Evolutionary conservation across 176 grass and related monocot genomes (phyloP).

Genomic region (Lolium rigidum): DNA sequence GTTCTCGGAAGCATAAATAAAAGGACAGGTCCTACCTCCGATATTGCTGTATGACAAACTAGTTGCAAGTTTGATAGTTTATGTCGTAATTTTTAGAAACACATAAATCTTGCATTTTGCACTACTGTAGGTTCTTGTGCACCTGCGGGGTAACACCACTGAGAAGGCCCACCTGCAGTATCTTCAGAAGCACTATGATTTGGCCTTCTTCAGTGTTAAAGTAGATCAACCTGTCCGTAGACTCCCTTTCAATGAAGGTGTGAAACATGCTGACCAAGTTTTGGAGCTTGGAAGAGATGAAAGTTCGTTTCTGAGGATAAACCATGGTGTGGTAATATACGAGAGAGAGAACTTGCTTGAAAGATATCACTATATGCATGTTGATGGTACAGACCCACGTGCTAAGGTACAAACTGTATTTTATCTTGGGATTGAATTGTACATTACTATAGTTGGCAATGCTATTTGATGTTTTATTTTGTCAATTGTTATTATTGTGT

Average conservation of each 20-base stretch:
- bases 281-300: conserved; percentile 3
- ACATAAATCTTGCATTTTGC: neutral
- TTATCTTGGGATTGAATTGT: neutral
- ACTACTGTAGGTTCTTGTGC: conserved; percentile 11
- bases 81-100: neutral
- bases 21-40: neutral
- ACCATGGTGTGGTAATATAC: neutral
- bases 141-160: neutral
- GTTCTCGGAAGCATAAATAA: neutral
- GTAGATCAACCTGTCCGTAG: neutral
- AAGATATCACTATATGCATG: conserved; percentile 7
- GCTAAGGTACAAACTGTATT: neutral
- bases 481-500: neutral
- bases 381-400: neutral
- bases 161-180: neutral
- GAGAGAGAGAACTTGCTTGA: neutral
- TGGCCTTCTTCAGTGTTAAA: conserved; percentile 17
- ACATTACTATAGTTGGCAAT: neutral
- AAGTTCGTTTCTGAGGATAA: neutral
- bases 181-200: conserved; percentile 31
- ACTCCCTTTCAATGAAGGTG: neutral
- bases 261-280: neutral
- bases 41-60: neutral
- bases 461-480: neutral
- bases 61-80: neutral